Evolutionary conservation across 129 eudicot genomes (phyloP).

Genomic region (Ambrosia trifida): DNA sequence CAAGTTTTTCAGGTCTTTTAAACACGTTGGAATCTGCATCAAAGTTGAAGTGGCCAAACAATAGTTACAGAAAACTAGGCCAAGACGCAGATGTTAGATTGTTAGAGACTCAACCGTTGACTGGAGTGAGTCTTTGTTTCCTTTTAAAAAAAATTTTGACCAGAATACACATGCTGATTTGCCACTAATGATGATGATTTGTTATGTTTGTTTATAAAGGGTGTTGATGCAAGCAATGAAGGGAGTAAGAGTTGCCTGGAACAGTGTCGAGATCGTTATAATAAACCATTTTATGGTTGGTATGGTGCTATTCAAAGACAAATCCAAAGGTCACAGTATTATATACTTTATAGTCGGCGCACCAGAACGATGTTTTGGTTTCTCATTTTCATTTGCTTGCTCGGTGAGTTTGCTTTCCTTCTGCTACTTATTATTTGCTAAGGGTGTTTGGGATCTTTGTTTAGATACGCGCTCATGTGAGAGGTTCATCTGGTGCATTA

Average conservation of each 20-base stretch:
- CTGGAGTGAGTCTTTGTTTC: conserved; percentile 40
- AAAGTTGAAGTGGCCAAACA: conserved; percentile 61
- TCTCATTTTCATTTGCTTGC: conserved; percentile 50
- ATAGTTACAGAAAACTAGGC: conserved; percentile 67
- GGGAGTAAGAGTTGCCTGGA: conserved; percentile 59
- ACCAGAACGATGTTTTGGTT: conserved; percentile 47
- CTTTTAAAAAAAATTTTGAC: not conserved
- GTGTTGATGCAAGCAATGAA: conserved; percentile 42
- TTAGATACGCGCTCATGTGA: no score
- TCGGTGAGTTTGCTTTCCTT: conserved; percentile 55
- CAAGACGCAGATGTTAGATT: conserved; percentile 47
- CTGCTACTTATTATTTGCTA: not conserved
- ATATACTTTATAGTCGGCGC: conserved; percentile 66
- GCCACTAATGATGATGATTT: conserved; percentile 12
- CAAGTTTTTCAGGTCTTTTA: conserved; percentile 64
- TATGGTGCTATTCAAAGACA: conserved; percentile 69
- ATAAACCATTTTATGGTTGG: conserved; percentile 67
- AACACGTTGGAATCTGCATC: conserved; percentile 64
- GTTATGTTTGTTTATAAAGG: conserved; percentile 30
- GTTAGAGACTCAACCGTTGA: conserved; percentile 38
- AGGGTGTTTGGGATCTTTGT: not conserved
- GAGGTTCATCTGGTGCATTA: no score
- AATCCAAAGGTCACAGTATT: conserved; percentile 73
- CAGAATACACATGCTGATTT: not conserved
- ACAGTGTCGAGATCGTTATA: conserved; percentile 51